These are phyloP conservation scores for Ophiostoma perfectum DNA, from an alignment of 2,329 filamentous ascomycete genomes.

Conservation along the genomic window DNA sequence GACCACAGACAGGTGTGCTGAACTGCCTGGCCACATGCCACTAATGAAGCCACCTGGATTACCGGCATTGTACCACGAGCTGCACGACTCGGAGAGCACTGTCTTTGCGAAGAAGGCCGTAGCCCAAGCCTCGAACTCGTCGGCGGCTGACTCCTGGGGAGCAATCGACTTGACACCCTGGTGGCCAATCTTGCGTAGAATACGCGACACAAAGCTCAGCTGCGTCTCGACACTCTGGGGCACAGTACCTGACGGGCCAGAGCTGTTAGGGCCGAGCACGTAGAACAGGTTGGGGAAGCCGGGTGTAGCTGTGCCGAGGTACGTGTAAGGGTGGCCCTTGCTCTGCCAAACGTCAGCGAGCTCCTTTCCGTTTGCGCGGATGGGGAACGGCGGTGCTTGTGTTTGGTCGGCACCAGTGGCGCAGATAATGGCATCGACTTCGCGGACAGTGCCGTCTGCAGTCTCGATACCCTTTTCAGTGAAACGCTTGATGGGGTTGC, in stretches of 20 bases:
- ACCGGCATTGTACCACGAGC: slow-evolving; percentile 35
- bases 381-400: slow-evolving; percentile 55
- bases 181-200: slow-evolving; percentile 46
- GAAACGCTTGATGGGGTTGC: slow-evolving; percentile 52
- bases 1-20: slow-evolving; percentile 29
- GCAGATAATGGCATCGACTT: slow-evolving; percentile 62
- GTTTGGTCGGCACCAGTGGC: slow-evolving; percentile 62
- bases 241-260: slow-evolving; percentile 24
- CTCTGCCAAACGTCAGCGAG: slow-evolving; percentile 51
- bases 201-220: slow-evolving; percentile 41
- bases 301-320: slow-evolving; percentile 32
- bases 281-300: slow-evolving; percentile 33
- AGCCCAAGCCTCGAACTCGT: slow-evolving; percentile 31
- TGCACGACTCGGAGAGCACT: slow-evolving; percentile 32
- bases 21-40: slow-evolving; percentile 30
- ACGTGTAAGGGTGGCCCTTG: slow-evolving; percentile 57
- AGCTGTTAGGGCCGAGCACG: slow-evolving; percentile 25
- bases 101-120: slow-evolving; percentile 32
- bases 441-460: slow-evolving; percentile 48
- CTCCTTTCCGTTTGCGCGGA: slow-evolving; percentile 50
- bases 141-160: slow-evolving; percentile 21
- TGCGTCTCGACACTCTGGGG: slow-evolving; percentile 26
- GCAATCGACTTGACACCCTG: slow-evolving; percentile 39
- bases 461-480: slow-evolving; percentile 57
- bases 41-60: slow-evolving; percentile 28